phyloP scores from a whole-genome alignment of 495 filamentous ascomycete species.

The Xylaria castorea region DNA sequence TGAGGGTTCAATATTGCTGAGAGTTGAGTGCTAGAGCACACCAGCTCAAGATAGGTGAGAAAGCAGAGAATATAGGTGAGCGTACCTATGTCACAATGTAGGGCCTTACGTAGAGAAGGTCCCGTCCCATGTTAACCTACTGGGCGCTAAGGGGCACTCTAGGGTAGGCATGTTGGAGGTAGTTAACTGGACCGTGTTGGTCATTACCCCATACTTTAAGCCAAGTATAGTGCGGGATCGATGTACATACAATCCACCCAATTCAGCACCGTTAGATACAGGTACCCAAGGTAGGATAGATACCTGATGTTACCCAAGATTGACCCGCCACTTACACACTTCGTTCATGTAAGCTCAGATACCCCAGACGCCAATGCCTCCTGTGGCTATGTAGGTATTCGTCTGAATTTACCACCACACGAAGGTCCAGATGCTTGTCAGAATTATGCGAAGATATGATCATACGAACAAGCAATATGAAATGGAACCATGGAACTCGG shows the following conservation, averaged over 20 bases:
- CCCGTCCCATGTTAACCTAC: slow-evolving; percentile 3
- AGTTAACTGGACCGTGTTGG: background rate
- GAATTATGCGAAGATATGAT: background rate
- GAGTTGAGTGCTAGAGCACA: slow-evolving; percentile 25
- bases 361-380: background rate
- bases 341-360: background rate
- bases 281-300: background rate
- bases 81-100: background rate
- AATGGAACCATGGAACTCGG: background rate
- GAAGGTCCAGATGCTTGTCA: slow-evolving; percentile 3
- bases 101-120: background rate
- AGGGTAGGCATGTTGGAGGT: background rate
- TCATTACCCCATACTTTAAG: slow-evolving; percentile 11
- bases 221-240: background rate
- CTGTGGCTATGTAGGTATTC: background rate
- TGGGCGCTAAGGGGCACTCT: background rate
- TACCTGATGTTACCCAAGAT: slow-evolving; percentile 7
- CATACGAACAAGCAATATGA: background rate
- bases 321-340: background rate
- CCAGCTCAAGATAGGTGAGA: slow-evolving; percentile 20
- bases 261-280: background rate
- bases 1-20: background rate
- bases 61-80: slow-evolving; percentile 8
- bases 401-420: background rate
- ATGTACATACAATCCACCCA: background rate